These are phyloP conservation scores for Tinospora cordifolia DNA, from an alignment of 164 flowering plant genomes.

Conservation along the genomic window DNA sequence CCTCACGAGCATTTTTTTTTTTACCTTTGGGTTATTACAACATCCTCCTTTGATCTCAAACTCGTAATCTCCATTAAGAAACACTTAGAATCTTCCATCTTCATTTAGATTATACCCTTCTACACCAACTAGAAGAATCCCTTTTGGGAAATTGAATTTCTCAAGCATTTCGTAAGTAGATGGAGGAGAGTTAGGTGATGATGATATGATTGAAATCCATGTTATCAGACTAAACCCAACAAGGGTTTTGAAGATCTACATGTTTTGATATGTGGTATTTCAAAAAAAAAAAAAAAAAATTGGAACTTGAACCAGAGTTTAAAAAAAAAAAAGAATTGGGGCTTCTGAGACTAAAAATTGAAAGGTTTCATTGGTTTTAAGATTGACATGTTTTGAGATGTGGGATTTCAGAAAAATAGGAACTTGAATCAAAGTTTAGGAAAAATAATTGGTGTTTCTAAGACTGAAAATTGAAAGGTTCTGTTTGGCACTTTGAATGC, in stretches of 20 bases:
- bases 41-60: constrained; percentile 20
- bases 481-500: too few relatives aligned
- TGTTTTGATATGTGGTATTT: constrained; percentile 10
- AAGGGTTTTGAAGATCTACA: constrained; percentile 20
- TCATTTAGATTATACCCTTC: constrained; percentile 19
- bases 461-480: too few relatives aligned
- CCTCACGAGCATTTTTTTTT: too few relatives aligned
- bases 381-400: too few relatives aligned
- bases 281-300: background rate
- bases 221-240: constrained; percentile 14
- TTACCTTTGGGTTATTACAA: too few relatives aligned
- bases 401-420: too few relatives aligned
- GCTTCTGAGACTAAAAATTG: background rate
- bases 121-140: constrained; percentile 28
- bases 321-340: too few relatives aligned
- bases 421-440: too few relatives aligned
- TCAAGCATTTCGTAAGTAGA: constrained; percentile 28
- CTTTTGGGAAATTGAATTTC: constrained; percentile 28
- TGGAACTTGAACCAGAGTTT: too few relatives aligned
- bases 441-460: too few relatives aligned
- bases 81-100: constrained; percentile 25
- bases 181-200: constrained; percentile 1
- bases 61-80: constrained; percentile 17
- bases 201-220: constrained; percentile 10
- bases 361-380: background rate